Base-by-base conservation (phyloP, 2,329 filamentous ascomycete genomes). In the Aspergillus jensenii region DNA sequence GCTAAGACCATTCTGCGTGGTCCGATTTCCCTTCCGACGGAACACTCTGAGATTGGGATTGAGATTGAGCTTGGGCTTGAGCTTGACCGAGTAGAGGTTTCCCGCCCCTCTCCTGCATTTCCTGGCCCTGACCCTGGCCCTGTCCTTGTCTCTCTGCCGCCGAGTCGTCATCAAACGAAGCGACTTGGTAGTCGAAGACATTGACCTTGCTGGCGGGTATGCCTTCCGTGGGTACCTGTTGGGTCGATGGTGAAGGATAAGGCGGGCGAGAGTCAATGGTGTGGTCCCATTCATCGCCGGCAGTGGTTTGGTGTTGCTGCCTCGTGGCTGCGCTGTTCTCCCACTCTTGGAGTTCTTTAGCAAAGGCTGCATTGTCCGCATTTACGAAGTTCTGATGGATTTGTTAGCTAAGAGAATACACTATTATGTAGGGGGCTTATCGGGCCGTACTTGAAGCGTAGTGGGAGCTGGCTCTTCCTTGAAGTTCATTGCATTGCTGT, bases 291-390 rank as follows among this genome's bases (percentile, higher is more conserved):
- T 21, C 35, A 6, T 15, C 45, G 4, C 33, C 46, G 17, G 43
- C 25, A n/a, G 14, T n/a, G 31, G 27, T 11, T 31, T 31, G 8
- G 27, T 11, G 3, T 31, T 31, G 55, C 3, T 56, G 55, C 15
- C 53, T 35, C 15, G 51, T 11, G 21, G 56, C 61, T 21, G 59
- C 50, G 12, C 60, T 55, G 40, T 52, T 56, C 15, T 68, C 58
- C n/a, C 66, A 61, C 19, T 67, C 67, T 21, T 68, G 59, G 51
- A 73, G 67, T 51, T 78, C 76, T 1, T 63, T 60, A 23, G 70
- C 69, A 55, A 80, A 80, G 17, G 69, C 64, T 51, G 71, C 63
- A 47, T 82, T 83, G 62, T 84, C 82, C 44, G 69, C 70, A 35
- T 78, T 74, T n/a, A 83, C 77, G 58, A 84, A 84, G 27, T 74